Base-by-base conservation (phyloP, 2,329 filamentous ascomycete genomes). In the Beauveria sp. region DNA sequence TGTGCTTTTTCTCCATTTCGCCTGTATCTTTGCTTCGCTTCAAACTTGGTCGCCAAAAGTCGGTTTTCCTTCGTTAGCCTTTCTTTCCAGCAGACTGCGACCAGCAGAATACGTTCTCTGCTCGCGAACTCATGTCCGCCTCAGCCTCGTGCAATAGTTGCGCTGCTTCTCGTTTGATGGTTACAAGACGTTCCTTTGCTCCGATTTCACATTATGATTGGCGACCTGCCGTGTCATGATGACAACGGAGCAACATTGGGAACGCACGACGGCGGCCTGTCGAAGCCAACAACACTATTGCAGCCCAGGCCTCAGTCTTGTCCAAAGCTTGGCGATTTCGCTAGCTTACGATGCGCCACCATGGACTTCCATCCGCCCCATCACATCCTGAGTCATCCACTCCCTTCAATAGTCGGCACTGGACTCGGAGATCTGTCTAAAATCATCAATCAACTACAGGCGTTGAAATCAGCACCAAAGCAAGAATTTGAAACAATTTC, bases 281-380 rank as follows among this genome's bases (percentile, higher is more conserved):
- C 40, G 42, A 16, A 28, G 22, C 16, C 45, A 42, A 22, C 30
- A 42, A 22, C 22, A 16, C 22, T 45, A 10, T 18, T 51, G 7
- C 24, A 51, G 12, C 10, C 24, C 22, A 20, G 57, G 16, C 58
- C 58, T 38, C 58, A 55, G 38, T 61, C 58, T 34, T 61, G 51
- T 50, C 58, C 58, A 14, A 61, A 61, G 30, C 58, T 61, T 2
- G 61, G 61, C 26, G 61, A 63, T 47, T 63, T 63, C 45, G 22
- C 49, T 9, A 57, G 46, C 20, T 10, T 63, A 10, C 50, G 56
- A 16, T n/a, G 42, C 10, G 50, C 56, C 9, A 18, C 51, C 16
- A 46, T 45, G 34, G 46, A 47, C 6, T 63, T 63, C 26, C 46
- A 60, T 14, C 61, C 57, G 2, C 24, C 52, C 51, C 61, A 63